Percentiles rank a stretch among this genome's conserved stretches.
phyloP scores from a whole-genome alignment of 805 yeast genomes.

The Vanderwaltozyma polyspora region DNA sequence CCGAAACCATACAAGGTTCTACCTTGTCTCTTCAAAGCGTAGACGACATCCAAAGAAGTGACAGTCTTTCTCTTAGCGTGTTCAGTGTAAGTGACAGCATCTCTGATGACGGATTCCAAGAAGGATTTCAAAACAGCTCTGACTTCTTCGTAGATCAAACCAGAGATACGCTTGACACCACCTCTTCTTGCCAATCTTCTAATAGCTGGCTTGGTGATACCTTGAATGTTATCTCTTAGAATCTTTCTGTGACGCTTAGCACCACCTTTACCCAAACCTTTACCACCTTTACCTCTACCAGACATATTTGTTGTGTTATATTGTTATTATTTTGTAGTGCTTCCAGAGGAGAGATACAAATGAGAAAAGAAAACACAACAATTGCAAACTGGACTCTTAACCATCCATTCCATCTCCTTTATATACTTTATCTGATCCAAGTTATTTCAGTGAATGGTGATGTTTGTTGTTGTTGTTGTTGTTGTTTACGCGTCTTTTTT shows the following conservation, averaged over 20 bases:
- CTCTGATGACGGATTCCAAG: slow-evolving; percentile 95
- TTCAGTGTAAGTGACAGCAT: slow-evolving; percentile 97
- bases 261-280: slow-evolving; percentile 99
- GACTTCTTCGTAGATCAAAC: slow-evolving; percentile 95
- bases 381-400: too few species aligned
- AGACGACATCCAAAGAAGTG: slow-evolving; percentile 94
- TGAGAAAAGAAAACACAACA: too few species aligned
- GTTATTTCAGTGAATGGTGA: too few species aligned
- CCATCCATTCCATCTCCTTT: too few species aligned
- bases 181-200: slow-evolving; percentile 99
- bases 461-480: too few species aligned
- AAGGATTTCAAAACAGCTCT: slow-evolving; percentile 91
- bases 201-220: slow-evolving; percentile 98
- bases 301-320: slow-evolving; percentile 43
- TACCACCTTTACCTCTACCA: slow-evolving; percentile 99
- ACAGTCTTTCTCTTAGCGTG: slow-evolving; percentile 99
- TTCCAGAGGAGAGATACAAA: too few species aligned
- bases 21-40: slow-evolving; percentile 99
- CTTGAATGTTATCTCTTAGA: slow-evolving; percentile 97
- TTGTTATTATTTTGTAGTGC: too few species aligned
- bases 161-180: slow-evolving; percentile 99
- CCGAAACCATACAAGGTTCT: slow-evolving; percentile 99
- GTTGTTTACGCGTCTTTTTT: too few species aligned
- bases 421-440: too few species aligned
- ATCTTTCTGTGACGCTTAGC: slow-evolving; percentile 99